These are phyloP conservation scores for Rubroboletus pulcherrimus DNA, from an alignment of 768 basidiomycete genomes.

Conservation along the genomic window DNA sequence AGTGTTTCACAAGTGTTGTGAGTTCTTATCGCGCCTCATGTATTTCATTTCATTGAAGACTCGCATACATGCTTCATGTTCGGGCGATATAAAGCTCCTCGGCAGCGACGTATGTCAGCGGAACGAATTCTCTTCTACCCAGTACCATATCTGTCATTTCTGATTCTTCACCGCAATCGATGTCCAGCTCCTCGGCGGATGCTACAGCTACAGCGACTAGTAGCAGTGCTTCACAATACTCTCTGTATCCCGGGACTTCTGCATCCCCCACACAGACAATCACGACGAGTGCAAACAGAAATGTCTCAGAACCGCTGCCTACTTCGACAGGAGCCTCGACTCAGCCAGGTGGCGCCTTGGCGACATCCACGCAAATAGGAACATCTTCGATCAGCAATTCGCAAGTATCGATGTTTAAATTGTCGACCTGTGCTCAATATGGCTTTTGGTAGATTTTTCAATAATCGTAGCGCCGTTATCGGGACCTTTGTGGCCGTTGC, in stretches of 20 bases:
- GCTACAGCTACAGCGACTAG: neutral
- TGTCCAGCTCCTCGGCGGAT: neutral
- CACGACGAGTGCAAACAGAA: constrained; percentile 37
- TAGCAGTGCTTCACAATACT: neutral
- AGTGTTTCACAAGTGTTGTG: neutral
- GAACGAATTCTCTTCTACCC: neutral
- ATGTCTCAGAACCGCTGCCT: constrained; percentile 39
- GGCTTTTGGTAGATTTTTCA: constrained; percentile 49
- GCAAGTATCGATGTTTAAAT: constrained; percentile 19
- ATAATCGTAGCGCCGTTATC: constrained; percentile 63
- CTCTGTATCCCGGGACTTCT: neutral
- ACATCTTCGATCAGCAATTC: constrained; percentile 17
- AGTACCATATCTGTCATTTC: neutral
- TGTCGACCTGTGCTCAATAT: neutral
- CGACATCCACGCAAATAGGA: constrained; percentile 45
- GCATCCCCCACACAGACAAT: constrained; percentile 32
- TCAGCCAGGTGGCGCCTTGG: constrained; percentile 39
- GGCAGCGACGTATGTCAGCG: neutral
- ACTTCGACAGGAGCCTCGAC: constrained; percentile 47
- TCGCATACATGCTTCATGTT: neutral
- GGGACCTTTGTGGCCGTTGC: constrained; percentile 73
- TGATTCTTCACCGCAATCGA: neutral
- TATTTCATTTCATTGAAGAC: neutral
- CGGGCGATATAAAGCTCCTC: neutral
- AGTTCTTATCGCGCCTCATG: neutral